Conservation (phyloP, 2,329 filamentous ascomycete species). For the Exophiala oligosperma region DNA sequence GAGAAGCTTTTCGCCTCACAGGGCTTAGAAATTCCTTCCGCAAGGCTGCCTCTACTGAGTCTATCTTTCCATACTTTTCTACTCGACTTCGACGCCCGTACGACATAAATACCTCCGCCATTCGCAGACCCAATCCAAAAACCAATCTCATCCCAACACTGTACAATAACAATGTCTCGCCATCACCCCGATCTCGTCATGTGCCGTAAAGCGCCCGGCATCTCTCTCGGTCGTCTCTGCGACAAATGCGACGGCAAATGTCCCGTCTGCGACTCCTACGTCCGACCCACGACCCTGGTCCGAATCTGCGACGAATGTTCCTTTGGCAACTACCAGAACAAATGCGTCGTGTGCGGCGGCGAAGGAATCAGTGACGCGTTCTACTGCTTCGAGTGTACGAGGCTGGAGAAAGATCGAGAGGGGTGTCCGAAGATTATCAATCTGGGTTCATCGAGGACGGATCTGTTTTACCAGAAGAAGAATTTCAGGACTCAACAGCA, state of each 20-base stretch:
- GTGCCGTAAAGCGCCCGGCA: conserved; percentile 98
- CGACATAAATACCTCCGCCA: not conserved
- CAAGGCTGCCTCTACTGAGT: conserved; percentile 6
- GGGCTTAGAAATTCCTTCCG: conserved; percentile 17
- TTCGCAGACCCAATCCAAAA: not conserved
- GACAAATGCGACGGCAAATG: conserved; percentile 99
- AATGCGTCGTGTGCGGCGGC: conserved; percentile 97
- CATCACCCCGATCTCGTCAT: conserved; percentile 98
- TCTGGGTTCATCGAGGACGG: conserved; percentile 89
- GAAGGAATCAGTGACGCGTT: conserved; percentile 98
- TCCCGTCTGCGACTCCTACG: conserved; percentile 98
- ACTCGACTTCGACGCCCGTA: not conserved
- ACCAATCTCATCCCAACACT: not conserved
- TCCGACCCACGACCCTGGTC: conserved; percentile 93
- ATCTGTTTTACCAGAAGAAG: conserved; percentile 80
- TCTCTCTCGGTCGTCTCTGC: conserved; percentile 96
- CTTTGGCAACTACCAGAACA: conserved; percentile 99
- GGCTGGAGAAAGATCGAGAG: conserved; percentile 93
- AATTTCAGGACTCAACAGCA: conserved; percentile 60
- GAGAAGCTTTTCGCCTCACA: not conserved
- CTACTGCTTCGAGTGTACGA: conserved; percentile 98
- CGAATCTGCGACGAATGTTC: conserved; percentile 99
- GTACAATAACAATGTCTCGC: conserved; percentile 67
- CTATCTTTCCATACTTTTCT: conserved; percentile 1
- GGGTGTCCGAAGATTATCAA: conserved; percentile 99